phyloP scores from a whole-genome alignment of 1,139 yeast genomes.

The Pichia kudriavzevii region DNA sequence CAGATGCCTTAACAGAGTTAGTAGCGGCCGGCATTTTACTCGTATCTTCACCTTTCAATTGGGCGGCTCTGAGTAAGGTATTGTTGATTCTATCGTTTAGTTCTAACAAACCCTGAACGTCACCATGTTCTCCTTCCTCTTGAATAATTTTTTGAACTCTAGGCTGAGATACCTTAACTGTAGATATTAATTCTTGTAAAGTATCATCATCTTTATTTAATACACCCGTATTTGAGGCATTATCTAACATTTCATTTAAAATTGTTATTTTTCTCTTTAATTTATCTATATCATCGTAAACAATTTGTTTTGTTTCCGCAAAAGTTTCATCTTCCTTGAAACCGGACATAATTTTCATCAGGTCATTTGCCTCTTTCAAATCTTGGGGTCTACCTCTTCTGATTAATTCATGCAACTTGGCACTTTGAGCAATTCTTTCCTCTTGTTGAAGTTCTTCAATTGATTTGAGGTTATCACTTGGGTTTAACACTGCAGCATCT shows the following conservation, averaged over 20 bases:
- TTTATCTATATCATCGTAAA: constrained; percentile 78
- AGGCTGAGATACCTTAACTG: constrained; percentile 81
- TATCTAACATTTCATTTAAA: constrained; percentile 77
- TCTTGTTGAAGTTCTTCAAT: constrained; percentile 88
- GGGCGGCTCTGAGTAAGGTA: constrained; percentile 58
- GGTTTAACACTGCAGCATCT: constrained; percentile 89
- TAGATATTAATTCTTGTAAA: constrained; percentile 63
- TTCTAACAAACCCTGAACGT: constrained; percentile 54
- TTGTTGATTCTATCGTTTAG: constrained; percentile 74
- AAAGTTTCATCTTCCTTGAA: constrained; percentile 68
- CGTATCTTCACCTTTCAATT: constrained; percentile 54
- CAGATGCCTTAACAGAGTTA: constrained; percentile 20
- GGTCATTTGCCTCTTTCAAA: constrained; percentile 88
- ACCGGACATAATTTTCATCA: constrained; percentile 98
- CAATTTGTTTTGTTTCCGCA: constrained; percentile 65
- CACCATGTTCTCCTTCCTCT: constrained; percentile 67
- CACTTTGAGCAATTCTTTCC: constrained; percentile 87
- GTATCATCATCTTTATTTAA: constrained; percentile 63
- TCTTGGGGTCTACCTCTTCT: constrained; percentile 96
- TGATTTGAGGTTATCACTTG: constrained; percentile 82
- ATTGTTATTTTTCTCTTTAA: constrained; percentile 84
- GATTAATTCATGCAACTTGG: constrained; percentile 89
- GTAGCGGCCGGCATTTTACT: constrained; percentile 53
- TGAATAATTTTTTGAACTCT: constrained; percentile 76
- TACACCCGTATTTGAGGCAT: constrained; percentile 41